A percentile compares a stretch with the other conserved stretches of the same genome.
Conservation (phyloP, 2,329 filamentous ascomycete species). For the Exophiala xenobiotica region DNA sequence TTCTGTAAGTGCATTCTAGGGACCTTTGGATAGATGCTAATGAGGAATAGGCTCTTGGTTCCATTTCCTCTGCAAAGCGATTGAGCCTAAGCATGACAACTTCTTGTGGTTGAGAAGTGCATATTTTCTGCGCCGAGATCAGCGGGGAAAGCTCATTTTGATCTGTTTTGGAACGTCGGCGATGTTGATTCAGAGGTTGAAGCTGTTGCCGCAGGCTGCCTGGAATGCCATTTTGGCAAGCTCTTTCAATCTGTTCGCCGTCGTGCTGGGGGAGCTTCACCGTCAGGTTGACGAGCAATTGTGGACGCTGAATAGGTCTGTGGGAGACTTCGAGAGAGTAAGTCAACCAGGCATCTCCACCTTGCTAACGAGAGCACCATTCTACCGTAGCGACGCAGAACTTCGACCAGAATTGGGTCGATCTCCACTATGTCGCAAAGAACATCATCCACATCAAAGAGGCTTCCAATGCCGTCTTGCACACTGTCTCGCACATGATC, state of each 20-base stretch:
- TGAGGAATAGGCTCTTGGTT: conserved; percentile 3
- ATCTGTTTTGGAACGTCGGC: conserved; percentile 12
- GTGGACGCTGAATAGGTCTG: conserved; percentile 9
- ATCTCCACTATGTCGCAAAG: conserved; percentile 41
- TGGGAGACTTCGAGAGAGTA: conserved; percentile 9
- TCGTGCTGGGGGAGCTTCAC: conserved; percentile 13
- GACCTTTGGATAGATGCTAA: not conserved
- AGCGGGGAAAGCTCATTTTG: not conserved
- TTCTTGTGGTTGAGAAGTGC: conserved; percentile 7
- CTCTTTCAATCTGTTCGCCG: conserved; percentile 8
- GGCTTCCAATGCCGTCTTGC: conserved; percentile 34
- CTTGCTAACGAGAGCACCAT: too few relatives aligned
- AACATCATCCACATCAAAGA: conserved; percentile 41
- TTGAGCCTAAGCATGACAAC: conserved; percentile 10
- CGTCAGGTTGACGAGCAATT: conserved; percentile 12
- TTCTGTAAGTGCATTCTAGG: not conserved
- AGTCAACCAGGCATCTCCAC: not conserved
- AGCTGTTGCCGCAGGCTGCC: not conserved
- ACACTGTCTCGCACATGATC: conserved; percentile 32
- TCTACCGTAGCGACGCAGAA: not conserved
- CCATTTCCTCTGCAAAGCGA: conserved; percentile 10
- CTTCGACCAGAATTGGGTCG: conserved; percentile 30
- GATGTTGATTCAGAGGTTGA: not conserved
- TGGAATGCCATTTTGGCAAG: conserved; percentile 6
- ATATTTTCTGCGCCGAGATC: conserved; percentile 6